A percentile compares a stretch with the other conserved stretches of the same genome.
Evolutionary conservation across 495 filamentous ascomycete genomes (phyloP).

Genomic region (Aspergillus ellipticus): DNA sequence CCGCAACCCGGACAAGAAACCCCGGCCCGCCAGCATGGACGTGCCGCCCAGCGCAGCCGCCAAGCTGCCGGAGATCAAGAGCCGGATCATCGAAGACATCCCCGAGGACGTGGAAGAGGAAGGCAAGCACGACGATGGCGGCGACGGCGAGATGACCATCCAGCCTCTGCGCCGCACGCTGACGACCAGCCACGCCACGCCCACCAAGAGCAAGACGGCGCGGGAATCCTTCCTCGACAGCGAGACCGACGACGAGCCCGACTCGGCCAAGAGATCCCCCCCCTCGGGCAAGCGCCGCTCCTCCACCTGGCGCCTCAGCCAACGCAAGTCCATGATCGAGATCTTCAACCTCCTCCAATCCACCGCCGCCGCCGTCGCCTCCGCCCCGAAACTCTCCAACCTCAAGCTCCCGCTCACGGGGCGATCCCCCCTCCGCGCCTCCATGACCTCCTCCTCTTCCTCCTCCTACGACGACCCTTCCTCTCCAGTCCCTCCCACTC

Average conservation of each 20-base stretch:
- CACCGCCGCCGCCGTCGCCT: background rate
- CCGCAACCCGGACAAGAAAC: background rate
- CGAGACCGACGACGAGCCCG: background rate
- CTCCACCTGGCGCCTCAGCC: conserved; percentile 12
- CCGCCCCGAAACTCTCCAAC: conserved; percentile 6
- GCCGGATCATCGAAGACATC: conserved; percentile 19
- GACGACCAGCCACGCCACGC: background rate
- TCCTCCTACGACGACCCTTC: background rate
- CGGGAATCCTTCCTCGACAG: background rate
- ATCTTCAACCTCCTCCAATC: conserved; percentile 17
- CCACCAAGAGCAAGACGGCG: background rate
- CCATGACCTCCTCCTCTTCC: background rate
- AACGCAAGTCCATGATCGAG: conserved; percentile 24
- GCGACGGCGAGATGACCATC: too few species aligned
- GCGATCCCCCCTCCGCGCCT: background rate
- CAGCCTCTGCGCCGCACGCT: background rate
- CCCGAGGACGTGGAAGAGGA: conserved; percentile 15
- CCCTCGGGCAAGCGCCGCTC: conserved; percentile 7
- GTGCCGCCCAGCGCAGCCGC: background rate
- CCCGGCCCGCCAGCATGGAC: background rate
- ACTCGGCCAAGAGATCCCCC: background rate
- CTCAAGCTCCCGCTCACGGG: conserved; percentile 2
- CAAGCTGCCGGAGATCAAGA: conserved; percentile 12
- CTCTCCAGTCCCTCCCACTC: background rate
- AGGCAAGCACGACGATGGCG: background rate